A percentile compares a stretch with the other conserved stretches of the same genome.
Evolutionary conservation across 768 basidiomycete species (phyloP).

Genomic region (Brasilioporus rufonigricans): DNA sequence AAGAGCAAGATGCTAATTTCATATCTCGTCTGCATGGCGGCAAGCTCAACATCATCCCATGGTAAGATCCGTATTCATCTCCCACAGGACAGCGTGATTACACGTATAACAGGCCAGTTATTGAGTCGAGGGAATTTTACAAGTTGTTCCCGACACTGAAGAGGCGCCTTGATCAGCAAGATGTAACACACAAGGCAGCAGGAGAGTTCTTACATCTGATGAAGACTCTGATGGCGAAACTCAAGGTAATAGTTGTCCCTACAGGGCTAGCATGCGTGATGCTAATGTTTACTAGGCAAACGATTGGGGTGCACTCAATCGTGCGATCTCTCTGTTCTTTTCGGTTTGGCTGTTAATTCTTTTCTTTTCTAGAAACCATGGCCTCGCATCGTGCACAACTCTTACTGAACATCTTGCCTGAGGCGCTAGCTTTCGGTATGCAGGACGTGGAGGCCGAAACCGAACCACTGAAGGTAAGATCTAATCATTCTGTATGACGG

Average conservation of each 20-base stretch:
- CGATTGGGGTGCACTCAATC: slow-evolving; percentile 61
- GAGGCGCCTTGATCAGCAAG: slow-evolving; percentile 45
- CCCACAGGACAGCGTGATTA: not conserved
- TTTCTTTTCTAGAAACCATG: slow-evolving; percentile 39
- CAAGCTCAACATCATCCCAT: slow-evolving; percentile 54
- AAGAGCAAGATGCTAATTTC: slow-evolving; percentile 60
- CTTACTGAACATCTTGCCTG: slow-evolving; percentile 40
- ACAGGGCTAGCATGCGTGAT: not conserved
- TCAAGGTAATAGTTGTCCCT: slow-evolving; percentile 42
- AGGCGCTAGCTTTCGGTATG: slow-evolving; percentile 48
- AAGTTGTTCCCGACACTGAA: slow-evolving; percentile 47
- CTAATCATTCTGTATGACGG: not conserved
- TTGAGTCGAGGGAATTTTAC: slow-evolving; percentile 60
- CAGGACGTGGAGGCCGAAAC: slow-evolving; percentile 43
- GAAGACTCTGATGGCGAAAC: slow-evolving; percentile 64
- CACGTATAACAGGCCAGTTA: slow-evolving; percentile 42
- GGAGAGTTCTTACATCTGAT: slow-evolving; percentile 54
- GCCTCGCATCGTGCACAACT: slow-evolving; percentile 44
- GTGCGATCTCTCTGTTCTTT: slow-evolving; percentile 31
- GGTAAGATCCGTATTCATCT: slow-evolving; percentile 28
- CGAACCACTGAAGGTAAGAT: slow-evolving; percentile 49
- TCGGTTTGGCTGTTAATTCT: not conserved
- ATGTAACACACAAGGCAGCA: slow-evolving; percentile 46
- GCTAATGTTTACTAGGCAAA: slow-evolving; percentile 41
- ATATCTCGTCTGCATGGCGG: slow-evolving; percentile 57